Evolutionary conservation across 352 stramenopile species (phyloP).

Genomic region (Pythium grandisporangium): DNA sequence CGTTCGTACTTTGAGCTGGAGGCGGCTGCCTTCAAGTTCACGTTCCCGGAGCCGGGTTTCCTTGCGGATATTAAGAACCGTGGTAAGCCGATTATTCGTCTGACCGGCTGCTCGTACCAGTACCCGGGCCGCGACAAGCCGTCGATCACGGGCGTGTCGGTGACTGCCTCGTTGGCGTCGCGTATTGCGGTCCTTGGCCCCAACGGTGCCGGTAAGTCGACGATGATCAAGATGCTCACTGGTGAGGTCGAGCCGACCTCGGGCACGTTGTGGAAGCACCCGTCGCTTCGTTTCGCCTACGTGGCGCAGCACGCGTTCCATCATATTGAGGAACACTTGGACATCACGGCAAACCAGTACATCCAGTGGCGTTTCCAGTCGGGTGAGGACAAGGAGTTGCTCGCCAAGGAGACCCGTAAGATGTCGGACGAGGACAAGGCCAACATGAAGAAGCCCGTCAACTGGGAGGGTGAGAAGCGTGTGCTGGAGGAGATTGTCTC

Average conservation of each 20-base stretch:
- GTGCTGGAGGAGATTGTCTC: constrained; percentile 87
- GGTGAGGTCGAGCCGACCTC: constrained; percentile 69
- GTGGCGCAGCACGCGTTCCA: constrained; percentile 97
- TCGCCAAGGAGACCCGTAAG: constrained; percentile 89
- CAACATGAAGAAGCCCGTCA: constrained; percentile 90
- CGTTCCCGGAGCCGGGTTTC: constrained; percentile 82
- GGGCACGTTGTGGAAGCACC: constrained; percentile 80
- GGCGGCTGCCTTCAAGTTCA: constrained; percentile 80
- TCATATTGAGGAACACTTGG: constrained; percentile 96
- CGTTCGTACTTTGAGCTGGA: constrained; percentile 87
- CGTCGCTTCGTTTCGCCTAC: constrained; percentile 91
- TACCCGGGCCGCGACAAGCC: constrained; percentile 75
- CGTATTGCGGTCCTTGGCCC: constrained; percentile 79
- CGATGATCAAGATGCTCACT: constrained; percentile 93
- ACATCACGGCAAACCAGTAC: constrained; percentile 94
- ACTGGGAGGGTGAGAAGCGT: constrained; percentile 90
- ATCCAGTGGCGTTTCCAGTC: constrained; percentile 96
- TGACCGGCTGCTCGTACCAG: constrained; percentile 79
- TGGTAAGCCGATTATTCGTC: constrained; percentile 85
- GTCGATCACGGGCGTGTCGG: constrained; percentile 75
- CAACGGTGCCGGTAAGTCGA: constrained; percentile 95
- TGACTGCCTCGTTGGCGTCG: constrained; percentile 72
- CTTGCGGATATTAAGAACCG: constrained; percentile 88
- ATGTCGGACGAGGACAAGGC: constrained; percentile 90
- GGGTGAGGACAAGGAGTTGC: constrained; percentile 85